Evolutionary conservation across 2,329 filamentous ascomycete species (phyloP).

Genomic region (Verticillium nubilum): DNA sequence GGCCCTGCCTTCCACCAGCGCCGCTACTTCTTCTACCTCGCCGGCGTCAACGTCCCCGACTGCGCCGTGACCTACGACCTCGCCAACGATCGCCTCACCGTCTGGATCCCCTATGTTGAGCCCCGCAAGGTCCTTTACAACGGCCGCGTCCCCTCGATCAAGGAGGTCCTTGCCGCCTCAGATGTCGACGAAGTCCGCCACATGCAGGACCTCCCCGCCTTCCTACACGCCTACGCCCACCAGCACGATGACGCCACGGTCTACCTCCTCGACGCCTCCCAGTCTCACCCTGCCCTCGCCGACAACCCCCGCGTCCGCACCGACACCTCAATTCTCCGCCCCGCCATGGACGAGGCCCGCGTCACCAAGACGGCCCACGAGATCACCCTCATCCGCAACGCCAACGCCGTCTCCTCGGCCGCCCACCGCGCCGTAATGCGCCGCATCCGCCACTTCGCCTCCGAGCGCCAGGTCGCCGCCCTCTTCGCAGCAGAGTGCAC

Average conservation of each 20-base stretch:
- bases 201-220: constrained; percentile 37
- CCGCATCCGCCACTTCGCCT: constrained; percentile 56
- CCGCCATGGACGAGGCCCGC: constrained; percentile 73
- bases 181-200: constrained; percentile 70
- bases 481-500: constrained; percentile 70
- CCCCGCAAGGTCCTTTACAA: constrained; percentile 58
- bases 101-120: constrained; percentile 70
- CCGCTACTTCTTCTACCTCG: constrained; percentile 57
- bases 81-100: constrained; percentile 53
- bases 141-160: constrained; percentile 52
- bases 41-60: constrained; percentile 48
- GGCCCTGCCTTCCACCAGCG: constrained; percentile 50
- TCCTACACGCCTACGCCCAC: constrained; percentile 42
- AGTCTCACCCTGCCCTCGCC: constrained; percentile 27
- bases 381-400: constrained; percentile 72
- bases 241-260: constrained; percentile 31
- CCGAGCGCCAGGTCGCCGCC: constrained; percentile 80
- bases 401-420: constrained; percentile 71
- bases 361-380: constrained; percentile 86
- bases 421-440: constrained; percentile 72
- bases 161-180: constrained; percentile 56
- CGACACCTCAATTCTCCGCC: constrained; percentile 50
- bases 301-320: constrained; percentile 26
- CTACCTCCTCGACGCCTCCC: constrained; percentile 38
- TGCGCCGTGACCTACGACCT: constrained; percentile 55